Evolutionary conservation across 2,329 filamentous ascomycete species (phyloP), one percentile per base, ranked within the genome.

Genomic region (Delphinella strobiligena): DNA sequence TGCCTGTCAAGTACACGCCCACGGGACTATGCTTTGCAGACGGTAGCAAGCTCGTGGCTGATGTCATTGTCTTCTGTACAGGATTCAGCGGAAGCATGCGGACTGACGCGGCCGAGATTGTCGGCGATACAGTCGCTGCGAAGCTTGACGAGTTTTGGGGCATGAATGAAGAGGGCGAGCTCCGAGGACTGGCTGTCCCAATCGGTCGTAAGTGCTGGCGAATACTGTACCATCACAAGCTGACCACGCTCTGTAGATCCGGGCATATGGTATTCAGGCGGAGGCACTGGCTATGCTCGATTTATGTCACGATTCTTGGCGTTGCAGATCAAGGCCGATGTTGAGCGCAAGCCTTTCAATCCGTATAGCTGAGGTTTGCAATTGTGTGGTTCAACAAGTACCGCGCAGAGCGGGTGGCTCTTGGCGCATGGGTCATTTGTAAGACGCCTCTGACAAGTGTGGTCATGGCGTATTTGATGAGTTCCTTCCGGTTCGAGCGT

Each of bases 221-320:
- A 22, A 4, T 10, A 2, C 12, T 5, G n/a, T n/a, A n/a, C n/a
- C n/a, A n/a, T n/a, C n/a, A n/a, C n/a, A n/a, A n/a, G n/a, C n/a
- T n/a, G n/a, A n/a, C n/a, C n/a, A n/a, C n/a, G n/a, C n/a, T n/a
- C n/a, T 17, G 5, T 49, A 62, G 52, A 55, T 45, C 59, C 55
- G 0, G 54, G 58, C 3, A 48, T 70, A 5, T 69, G 61, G 57
- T 68, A 64, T 43, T 58, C 59, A 41, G 66, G 66, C 4, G 66
- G 66, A 0, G 62, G 64, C 38, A 50, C 63, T 8, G 56, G 57
- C 1, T 51, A 63, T 33, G 54, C 55, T 3, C 54, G 67, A 32
- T 91, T 61, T 43, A 63, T 58, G 42, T 64, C 63, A 10, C 54
- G 62, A 19, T 59, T 66, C 22, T 35, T 70, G 29, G 66, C 67